Evolutionary conservation across 2,329 filamentous ascomycete genomes (phyloP).

Genomic region (Pyricularia sp.): DNA sequence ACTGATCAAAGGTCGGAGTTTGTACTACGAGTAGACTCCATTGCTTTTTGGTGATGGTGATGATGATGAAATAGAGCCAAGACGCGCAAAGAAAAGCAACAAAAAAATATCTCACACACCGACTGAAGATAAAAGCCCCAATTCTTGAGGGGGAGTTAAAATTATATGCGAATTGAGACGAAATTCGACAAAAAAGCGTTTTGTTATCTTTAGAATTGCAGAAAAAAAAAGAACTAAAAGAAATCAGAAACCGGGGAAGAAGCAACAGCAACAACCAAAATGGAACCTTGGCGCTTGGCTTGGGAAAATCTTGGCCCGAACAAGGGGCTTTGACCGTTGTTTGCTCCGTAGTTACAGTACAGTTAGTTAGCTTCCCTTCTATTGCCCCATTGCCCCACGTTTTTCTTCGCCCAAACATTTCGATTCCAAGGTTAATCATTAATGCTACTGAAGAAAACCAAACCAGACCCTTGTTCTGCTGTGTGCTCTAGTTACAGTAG

Average conservation of each 20-base stretch:
- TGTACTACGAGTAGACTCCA: neutral
- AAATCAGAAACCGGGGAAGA: neutral
- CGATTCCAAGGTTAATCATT: neutral
- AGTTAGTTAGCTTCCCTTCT: too few species aligned
- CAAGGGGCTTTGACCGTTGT: neutral
- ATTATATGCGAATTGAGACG: neutral
- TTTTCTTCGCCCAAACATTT: neutral
- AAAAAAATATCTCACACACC: neutral
- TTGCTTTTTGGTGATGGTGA: neutral
- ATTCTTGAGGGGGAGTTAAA: neutral
- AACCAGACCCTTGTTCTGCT: neutral
- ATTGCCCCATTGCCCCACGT: neutral
- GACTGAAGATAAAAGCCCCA: too few species aligned
- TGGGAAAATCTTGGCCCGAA: neutral
- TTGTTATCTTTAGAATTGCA: neutral
- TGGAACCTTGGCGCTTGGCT: neutral
- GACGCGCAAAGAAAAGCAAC: neutral
- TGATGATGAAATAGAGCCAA: neutral
- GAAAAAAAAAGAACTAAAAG: neutral
- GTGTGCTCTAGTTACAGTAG: too few species aligned
- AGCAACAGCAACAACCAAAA: neutral
- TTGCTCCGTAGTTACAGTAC: neutral
- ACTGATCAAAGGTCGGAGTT: neutral
- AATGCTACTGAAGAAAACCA: neutral
- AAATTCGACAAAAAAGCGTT: too few species aligned